Base-by-base conservation (phyloP, 352 stramenopile genomes). In the Phytophthora quininea region DNA sequence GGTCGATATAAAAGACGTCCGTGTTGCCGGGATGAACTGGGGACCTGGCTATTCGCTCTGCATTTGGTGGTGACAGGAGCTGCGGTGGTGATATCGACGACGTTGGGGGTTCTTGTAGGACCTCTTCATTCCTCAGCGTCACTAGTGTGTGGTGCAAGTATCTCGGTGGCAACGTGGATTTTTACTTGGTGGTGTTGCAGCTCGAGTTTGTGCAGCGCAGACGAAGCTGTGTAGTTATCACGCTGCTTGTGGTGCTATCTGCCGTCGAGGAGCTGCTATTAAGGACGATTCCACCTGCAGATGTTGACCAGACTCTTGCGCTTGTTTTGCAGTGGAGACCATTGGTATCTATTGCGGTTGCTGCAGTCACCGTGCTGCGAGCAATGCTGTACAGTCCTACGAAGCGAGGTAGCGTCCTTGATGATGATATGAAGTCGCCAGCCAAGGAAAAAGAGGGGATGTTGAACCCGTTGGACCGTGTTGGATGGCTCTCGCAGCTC, bases 401-500 rank as follows among this genome's bases (percentile, higher is more conserved):
- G 4, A 37, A 37, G 27, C 27, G 38, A 45, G 42, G 52, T 46
- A 40, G 37, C 6, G 29, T 30, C 29, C n/a, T 35, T 12, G 27
- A 8, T 19, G 38, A 6, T 11, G 9, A 29, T 9, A 32, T 46
- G 6, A 54, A 69, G 24, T 11, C 29, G 27, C 47, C n/a, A 38
- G 31, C 4, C 3, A 14, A 27, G 11, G n/a, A 31, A 15, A 35
- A 49, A 3, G 30, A 14, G 14, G 38, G 3, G 33, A 64, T 66
- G 47, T 45, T 62, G 19, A 90, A 67, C 32, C 77, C 80, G 9
- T 79, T 92, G 35, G 86, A 94, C 49, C 67, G 58, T 12, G 81
- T 84, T 1, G 73, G 74, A 6, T 80, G 75, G 54, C 40, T 89
- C 33, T 91, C 84, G 14, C 81, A 81, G 14, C 56, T 93, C n/a